phyloP scores from a whole-genome alignment of 192 early-diverging fungal species.

The Backusella sp. region DNA sequence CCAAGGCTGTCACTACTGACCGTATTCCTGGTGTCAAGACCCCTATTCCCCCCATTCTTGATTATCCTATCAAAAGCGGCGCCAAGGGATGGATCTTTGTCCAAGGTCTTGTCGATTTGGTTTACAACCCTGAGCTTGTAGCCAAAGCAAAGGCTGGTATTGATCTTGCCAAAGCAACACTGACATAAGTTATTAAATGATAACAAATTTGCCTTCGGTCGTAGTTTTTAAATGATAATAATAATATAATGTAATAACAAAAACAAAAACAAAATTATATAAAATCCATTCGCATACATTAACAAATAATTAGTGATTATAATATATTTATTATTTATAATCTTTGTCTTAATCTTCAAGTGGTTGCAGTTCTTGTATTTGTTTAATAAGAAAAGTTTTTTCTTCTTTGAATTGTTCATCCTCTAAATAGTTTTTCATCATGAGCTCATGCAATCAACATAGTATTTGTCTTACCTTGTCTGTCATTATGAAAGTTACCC shows the following conservation, averaged over 20 bases:
- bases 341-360: slow-evolving; percentile 18
- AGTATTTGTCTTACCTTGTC: slow-evolving; percentile 64
- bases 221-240: neutral
- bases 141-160: slow-evolving; percentile 51
- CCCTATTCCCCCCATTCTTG: slow-evolving; percentile 70
- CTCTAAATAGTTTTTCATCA: slow-evolving; percentile 45
- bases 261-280: neutral
- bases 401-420: slow-evolving; percentile 99
- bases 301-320: neutral
- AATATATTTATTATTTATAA: neutral
- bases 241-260: neutral
- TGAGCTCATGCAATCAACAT: neutral
- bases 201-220: no score
- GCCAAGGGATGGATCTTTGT: slow-evolving; percentile 56
- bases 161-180: slow-evolving; percentile 47
- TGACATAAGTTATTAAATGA: neutral
- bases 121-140: slow-evolving; percentile 48
- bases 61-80: slow-evolving; percentile 67
- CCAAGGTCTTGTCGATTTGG: slow-evolving; percentile 52
- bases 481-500: slow-evolving; percentile 92
- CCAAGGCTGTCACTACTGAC: slow-evolving; percentile 72
- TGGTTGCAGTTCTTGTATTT: slow-evolving; percentile 63
- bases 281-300: neutral
- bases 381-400: slow-evolving; percentile 92
- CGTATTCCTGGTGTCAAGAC: slow-evolving; percentile 71